phyloP scores from a whole-genome alignment of 192 early-diverging fungal genomes.

The Martensiomyces pterosporus region DNA sequence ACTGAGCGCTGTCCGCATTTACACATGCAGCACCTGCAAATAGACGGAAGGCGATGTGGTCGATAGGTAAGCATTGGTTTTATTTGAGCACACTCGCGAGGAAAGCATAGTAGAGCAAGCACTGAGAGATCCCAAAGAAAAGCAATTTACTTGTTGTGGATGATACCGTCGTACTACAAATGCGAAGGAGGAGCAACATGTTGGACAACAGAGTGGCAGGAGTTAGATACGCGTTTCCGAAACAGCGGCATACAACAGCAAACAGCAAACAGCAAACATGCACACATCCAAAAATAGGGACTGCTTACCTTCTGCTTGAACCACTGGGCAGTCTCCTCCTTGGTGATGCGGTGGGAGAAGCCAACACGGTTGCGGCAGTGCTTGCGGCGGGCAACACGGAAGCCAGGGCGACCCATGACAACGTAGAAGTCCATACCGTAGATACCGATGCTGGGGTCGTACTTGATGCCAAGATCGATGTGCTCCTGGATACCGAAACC shows the following conservation, averaged over 20 bases:
- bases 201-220: constrained; percentile 1
- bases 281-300: constrained; percentile 10
- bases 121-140: neutral
- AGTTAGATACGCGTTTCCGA: too few species aligned
- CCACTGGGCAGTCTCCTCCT: constrained; percentile 96
- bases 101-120: too few species aligned
- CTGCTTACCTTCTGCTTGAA: constrained; percentile 83
- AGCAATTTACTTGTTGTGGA: constrained; percentile 74
- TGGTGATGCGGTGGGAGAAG: constrained; percentile 84
- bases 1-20: too few species aligned
- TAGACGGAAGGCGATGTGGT: too few species aligned
- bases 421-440: constrained; percentile 99
- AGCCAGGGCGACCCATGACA: constrained; percentile 96
- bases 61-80: too few species aligned
- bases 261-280: constrained; percentile 4
- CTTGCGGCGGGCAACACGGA: constrained; percentile 93
- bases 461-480: constrained; percentile 99
- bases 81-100: too few species aligned
- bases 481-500: constrained; percentile 99
- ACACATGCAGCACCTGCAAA: too few species aligned
- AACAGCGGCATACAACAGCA: too few species aligned
- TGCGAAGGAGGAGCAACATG: constrained; percentile 9
- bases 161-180: constrained; percentile 75
- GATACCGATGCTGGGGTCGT: constrained; percentile 98
- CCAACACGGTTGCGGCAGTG: constrained; percentile 80